A percentile compares a stretch with the other conserved stretches of the same genome.
phyloP scores from a whole-genome alignment of 345 rosid genomes.

The Populus tremula region DNA sequence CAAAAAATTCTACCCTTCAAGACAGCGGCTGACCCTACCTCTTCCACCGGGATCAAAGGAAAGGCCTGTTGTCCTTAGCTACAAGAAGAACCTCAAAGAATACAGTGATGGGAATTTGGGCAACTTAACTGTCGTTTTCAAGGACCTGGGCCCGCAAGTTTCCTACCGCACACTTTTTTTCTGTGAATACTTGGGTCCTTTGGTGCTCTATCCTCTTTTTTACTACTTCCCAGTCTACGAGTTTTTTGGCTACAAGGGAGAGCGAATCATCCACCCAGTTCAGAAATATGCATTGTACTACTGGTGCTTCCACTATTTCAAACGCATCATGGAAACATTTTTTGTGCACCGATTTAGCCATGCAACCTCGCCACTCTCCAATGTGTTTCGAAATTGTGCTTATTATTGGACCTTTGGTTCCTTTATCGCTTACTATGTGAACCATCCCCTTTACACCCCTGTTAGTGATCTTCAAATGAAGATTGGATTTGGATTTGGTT shows the following conservation, averaged over 20 bases:
- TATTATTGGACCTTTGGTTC: constrained; percentile 92
- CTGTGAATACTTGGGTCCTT: constrained; percentile 90
- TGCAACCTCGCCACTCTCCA: constrained; percentile 84
- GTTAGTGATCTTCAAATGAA: constrained; percentile 86
- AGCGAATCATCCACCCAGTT: constrained; percentile 66
- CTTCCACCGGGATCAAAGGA: constrained; percentile 70
- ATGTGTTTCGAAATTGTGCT: constrained; percentile 91
- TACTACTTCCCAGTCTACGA: constrained; percentile 82
- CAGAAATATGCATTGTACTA: constrained; percentile 92
- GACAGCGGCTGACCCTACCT: constrained; percentile 92
- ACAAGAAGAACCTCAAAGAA: constrained; percentile 68
- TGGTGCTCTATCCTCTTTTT: constrained; percentile 78
- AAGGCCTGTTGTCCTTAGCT: constrained; percentile 60
- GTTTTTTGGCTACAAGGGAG: constrained; percentile 64
- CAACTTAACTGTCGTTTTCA: constrained; percentile 66
- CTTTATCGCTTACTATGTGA: constrained; percentile 83
- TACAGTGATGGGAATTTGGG: constrained; percentile 61
- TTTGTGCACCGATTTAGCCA: constrained; percentile 92
- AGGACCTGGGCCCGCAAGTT: constrained; percentile 95
- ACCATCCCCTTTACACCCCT: constrained; percentile 93
- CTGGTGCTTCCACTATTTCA: constrained; percentile 96
- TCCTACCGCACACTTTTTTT: constrained; percentile 93
- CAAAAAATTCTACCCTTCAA: constrained; percentile 85
- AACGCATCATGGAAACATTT: constrained; percentile 92
- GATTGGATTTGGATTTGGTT: constrained; percentile 86